phyloP scores from a whole-genome alignment of 2,329 filamentous ascomycete species.

The Phaeosphaeriaceae sp. region DNA sequence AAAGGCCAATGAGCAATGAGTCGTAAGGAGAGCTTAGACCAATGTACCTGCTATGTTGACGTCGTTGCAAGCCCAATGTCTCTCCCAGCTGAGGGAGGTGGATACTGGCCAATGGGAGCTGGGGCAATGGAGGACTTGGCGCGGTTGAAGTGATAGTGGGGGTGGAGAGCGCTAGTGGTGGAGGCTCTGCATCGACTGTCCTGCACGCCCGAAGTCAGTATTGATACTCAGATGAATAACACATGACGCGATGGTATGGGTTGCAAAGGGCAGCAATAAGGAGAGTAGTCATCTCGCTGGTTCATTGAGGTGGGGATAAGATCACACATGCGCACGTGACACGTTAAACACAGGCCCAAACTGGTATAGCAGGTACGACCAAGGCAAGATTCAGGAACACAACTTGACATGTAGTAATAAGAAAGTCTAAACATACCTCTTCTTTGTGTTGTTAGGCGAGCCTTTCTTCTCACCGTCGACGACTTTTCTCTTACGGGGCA shows the following conservation, averaged over 20 bases:
- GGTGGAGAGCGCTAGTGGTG: constrained; percentile 48
- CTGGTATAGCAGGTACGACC: constrained; percentile 8
- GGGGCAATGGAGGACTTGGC: constrained; percentile 44
- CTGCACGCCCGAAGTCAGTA: constrained; percentile 38
- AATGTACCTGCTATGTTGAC: constrained; percentile 83
- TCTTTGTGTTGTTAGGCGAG: constrained; percentile 62
- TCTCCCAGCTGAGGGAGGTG: constrained; percentile 52
- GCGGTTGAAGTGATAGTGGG: constrained; percentile 50
- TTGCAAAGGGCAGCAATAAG: not conserved
- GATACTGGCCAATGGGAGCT: constrained; percentile 36
- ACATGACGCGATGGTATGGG: not conserved
- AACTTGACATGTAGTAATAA: constrained; percentile 15
- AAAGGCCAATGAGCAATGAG: constrained; percentile 80
- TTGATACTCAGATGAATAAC: constrained; percentile 9
- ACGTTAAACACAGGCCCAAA: constrained; percentile 6
- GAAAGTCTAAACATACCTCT: constrained; percentile 65
- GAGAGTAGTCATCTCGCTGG: not conserved
- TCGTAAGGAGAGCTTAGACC: constrained; percentile 84
- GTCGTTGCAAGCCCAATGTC: constrained; percentile 73
- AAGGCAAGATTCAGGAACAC: constrained; percentile 15
- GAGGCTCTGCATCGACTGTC: constrained; percentile 49
- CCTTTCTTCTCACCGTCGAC: constrained; percentile 68
- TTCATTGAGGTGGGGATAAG: constrained; percentile 2
- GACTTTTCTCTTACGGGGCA: constrained; percentile 80
- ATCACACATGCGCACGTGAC: constrained; percentile 32